A percentile compares a stretch with the other conserved stretches of the same genome.
These are phyloP conservation scores for Talaromyces albobiverticillius DNA, from an alignment of 2,329 filamentous ascomycete species.

Conservation along the genomic window DNA sequence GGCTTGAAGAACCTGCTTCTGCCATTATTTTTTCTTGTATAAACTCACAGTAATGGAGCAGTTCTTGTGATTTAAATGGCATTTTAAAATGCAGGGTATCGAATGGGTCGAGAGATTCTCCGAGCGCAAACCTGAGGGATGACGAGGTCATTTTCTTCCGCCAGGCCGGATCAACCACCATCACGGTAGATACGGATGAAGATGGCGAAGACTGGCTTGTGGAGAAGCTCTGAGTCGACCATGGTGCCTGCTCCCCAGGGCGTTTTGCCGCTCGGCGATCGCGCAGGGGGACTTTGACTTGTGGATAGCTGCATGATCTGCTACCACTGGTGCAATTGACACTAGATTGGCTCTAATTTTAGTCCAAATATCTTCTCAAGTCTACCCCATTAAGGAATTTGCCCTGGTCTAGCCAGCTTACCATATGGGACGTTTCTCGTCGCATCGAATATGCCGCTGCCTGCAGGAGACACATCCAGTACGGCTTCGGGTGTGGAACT, in stretches of 20 bases:
- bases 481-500: slow-evolving; percentile 1
- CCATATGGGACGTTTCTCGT: slow-evolving; percentile 3
- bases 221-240: background rate
- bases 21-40: background rate
- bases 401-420: background rate
- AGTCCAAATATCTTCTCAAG: background rate
- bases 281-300: background rate
- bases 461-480: slow-evolving; percentile 3
- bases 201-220: background rate
- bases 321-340: background rate
- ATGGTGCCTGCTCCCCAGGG: slow-evolving; percentile 1
- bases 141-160: background rate
- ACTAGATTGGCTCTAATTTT: background rate
- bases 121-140: background rate
- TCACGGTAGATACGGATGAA: background rate
- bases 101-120: slow-evolving; percentile 4
- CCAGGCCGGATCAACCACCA: background rate
- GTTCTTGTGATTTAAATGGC: slow-evolving; percentile 2
- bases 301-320: background rate
- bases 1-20: background rate
- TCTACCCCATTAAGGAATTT: background rate
- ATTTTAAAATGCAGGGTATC: slow-evolving; percentile 2
- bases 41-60: slow-evolving; percentile 3
- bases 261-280: background rate
- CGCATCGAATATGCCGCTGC: slow-evolving; percentile 6